phyloP scores from a whole-genome alignment of 768 basidiomycete genomes.

The Lenzites betulinus region DNA sequence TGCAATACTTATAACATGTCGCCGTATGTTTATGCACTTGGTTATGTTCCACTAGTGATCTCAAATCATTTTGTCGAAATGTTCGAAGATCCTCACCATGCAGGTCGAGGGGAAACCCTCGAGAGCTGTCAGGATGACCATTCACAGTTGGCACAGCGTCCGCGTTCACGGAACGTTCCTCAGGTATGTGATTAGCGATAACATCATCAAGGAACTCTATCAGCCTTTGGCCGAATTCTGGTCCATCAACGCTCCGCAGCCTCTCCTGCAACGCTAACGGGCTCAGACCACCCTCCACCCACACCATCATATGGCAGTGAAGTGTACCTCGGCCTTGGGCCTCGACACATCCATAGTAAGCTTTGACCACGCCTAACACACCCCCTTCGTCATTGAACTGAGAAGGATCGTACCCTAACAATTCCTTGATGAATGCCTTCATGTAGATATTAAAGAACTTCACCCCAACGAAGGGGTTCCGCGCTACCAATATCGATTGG shows the following conservation, averaged over 20 bases:
- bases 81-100: not conserved
- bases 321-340: too few relatives aligned
- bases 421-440: constrained; percentile 33
- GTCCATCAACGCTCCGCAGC: not conserved
- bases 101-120: not conserved
- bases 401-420: not conserved
- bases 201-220: not conserved
- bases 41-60: constrained; percentile 18
- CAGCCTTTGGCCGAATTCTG: not conserved
- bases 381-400: constrained; percentile 27
- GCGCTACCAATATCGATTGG: constrained; percentile 39
- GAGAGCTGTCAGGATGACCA: not conserved
- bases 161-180: not conserved
- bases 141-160: not conserved
- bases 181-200: not conserved
- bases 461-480: constrained; percentile 42
- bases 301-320: not conserved
- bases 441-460: constrained; percentile 48
- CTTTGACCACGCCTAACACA: constrained; percentile 36
- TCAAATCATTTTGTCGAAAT: not conserved
- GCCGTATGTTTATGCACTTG: constrained; percentile 37
- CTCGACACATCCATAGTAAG: constrained; percentile 38
- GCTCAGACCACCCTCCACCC: not conserved
- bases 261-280: not conserved
- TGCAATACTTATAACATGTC: constrained; percentile 44